These are phyloP conservation scores for Pichia pseudocactophila DNA, from an alignment of 805 yeast genomes.

Conservation along the genomic window DNA sequence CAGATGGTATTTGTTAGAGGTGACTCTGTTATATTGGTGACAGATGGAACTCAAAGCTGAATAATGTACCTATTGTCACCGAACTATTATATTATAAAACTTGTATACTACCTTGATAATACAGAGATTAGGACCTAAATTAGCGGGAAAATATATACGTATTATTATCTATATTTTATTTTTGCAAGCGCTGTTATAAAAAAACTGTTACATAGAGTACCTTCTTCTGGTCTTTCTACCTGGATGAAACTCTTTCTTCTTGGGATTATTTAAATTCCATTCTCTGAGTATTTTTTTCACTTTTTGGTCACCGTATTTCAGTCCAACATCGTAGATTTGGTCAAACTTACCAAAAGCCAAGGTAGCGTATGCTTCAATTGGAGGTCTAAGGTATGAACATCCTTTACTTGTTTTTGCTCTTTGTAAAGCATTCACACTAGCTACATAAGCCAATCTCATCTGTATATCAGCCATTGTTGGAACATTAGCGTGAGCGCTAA, in stretches of 20 bases:
- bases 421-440: constrained; percentile 89
- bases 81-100: not conserved
- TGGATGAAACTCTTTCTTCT: constrained; percentile 13
- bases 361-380: constrained; percentile 86
- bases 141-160: too few species aligned
- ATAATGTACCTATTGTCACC: not conserved
- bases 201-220: constrained; percentile 47
- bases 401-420: constrained; percentile 79
- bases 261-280: constrained; percentile 29
- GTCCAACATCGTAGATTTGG: constrained; percentile 78
- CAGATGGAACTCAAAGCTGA: constrained; percentile 24
- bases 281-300: constrained; percentile 41
- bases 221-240: constrained; percentile 36
- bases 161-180: too few species aligned
- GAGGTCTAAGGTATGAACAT: constrained; percentile 84
- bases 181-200: too few species aligned
- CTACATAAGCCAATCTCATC: constrained; percentile 85
- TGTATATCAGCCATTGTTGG: constrained; percentile 96
- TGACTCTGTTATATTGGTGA: constrained; percentile 86
- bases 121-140: not conserved
- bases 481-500: constrained; percentile 75
- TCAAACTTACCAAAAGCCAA: constrained; percentile 88
- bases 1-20: constrained; percentile 96
- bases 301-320: constrained; percentile 55
- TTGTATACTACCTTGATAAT: constrained; percentile 3